Conservation (phyloP, 352 stramenopile species). For the Phytophthora lateralis region DNA sequence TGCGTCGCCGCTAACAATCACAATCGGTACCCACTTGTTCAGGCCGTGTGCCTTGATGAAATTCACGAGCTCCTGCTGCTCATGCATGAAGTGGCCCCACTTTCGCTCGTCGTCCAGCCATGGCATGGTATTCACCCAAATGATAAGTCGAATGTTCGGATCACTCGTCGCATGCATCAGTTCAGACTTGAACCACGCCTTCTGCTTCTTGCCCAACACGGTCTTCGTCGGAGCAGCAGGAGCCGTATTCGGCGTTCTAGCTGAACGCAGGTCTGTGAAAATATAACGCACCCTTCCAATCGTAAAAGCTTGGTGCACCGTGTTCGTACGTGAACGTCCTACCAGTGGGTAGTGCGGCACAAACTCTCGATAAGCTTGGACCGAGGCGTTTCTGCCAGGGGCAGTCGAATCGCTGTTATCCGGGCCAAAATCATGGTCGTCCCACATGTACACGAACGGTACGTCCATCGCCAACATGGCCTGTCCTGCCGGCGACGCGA, state of each 20-base stretch:
- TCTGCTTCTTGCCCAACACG: conserved; percentile 83
- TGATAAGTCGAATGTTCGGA: conserved; percentile 62
- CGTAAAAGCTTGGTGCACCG: conserved; percentile 83
- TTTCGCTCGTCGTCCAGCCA: conserved; percentile 89
- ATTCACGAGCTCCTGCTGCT: conserved; percentile 79
- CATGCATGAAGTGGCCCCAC: conserved; percentile 85
- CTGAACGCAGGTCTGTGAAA: conserved; percentile 81
- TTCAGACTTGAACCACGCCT: conserved; percentile 88
- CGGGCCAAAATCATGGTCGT: conserved; percentile 90
- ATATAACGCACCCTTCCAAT: conserved; percentile 87
- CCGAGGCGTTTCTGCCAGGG: conserved; percentile 66
- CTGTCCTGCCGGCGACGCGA: conserved; percentile 65
- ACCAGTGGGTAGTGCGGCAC: conserved; percentile 77
- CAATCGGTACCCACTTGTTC: conserved; percentile 72
- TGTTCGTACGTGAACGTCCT: conserved; percentile 41
- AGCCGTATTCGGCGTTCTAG: conserved; percentile 68
- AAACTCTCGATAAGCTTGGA: conserved; percentile 82
- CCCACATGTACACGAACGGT: conserved; percentile 91
- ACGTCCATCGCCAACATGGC: conserved; percentile 86
- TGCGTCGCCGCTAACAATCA: conserved; percentile 87
- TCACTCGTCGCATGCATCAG: conserved; percentile 66
- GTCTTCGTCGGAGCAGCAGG: conserved; percentile 79
- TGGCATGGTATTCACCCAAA: conserved; percentile 90
- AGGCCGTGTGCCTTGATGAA: conserved; percentile 71
- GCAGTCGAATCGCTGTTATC: conserved; percentile 89